Evolutionary conservation across 257 asterid species (phyloP).

Genomic region (Solanum paucissectum): DNA sequence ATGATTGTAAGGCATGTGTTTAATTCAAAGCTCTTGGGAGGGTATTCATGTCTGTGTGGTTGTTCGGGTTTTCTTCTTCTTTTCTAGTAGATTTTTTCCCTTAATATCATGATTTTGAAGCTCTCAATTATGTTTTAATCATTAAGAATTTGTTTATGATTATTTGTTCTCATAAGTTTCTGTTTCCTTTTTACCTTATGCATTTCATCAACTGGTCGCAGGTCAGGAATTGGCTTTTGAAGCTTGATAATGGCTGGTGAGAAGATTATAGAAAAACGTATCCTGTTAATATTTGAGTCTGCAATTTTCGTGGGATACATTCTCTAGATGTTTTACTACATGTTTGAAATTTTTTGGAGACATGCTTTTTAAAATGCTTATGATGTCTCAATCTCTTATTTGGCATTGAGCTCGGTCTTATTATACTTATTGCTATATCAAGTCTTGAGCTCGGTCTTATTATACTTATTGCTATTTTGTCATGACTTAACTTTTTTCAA

Average conservation of each 20-base stretch:
- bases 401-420: not conserved
- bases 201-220: slow-evolving; percentile 3
- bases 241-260: slow-evolving; percentile 41
- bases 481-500: slow-evolving; percentile 13
- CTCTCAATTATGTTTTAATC: not conserved
- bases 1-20: not conserved
- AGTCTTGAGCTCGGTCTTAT: not conserved
- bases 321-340: not conserved
- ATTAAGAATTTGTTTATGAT: not conserved
- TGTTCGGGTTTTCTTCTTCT: not conserved
- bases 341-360: not conserved
- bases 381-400: not conserved
- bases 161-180: not conserved
- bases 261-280: slow-evolving; percentile 49
- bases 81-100: not conserved
- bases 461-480: not conserved
- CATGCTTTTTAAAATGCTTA: not conserved
- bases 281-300: not conserved
- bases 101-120: not conserved
- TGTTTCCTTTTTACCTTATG: not conserved
- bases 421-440: not conserved
- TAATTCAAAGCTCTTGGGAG: not conserved
- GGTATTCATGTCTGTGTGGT: not conserved
- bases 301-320: not conserved
- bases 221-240: slow-evolving; percentile 21